Conservation (phyloP, 2,329 filamentous ascomycete genomes). For the Diaporthe longicolla region DNA sequence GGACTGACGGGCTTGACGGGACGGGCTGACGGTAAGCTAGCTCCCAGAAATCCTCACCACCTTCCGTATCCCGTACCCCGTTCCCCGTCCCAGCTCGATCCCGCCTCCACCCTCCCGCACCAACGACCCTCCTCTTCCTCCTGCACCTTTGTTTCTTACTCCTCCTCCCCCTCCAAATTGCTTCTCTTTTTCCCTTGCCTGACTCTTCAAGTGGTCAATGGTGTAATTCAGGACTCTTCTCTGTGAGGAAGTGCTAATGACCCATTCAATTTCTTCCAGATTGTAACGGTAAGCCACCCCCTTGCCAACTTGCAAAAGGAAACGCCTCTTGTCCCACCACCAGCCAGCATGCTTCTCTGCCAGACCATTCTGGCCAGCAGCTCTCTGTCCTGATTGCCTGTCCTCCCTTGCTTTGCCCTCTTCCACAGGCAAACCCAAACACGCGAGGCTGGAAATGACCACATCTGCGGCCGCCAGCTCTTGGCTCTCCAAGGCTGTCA, state of each 20-base stretch:
- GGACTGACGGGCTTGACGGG: slow-evolving; percentile 24
- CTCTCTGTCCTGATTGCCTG: not conserved
- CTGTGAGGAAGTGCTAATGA: slow-evolving; percentile 16
- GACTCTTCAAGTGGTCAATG: not conserved
- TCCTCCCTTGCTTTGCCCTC: not conserved
- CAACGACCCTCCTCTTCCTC: not conserved
- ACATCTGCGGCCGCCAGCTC: not conserved
- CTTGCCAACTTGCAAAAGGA: not conserved
- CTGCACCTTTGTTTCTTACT: not conserved
- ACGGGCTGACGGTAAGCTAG: slow-evolving; percentile 15
- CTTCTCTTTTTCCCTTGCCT: not conserved
- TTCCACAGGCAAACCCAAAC: not conserved
- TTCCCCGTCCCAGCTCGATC: slow-evolving; percentile 3
- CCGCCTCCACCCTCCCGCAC: not conserved
- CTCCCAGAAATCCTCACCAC: slow-evolving; percentile 25
- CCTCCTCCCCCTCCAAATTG: not conserved
- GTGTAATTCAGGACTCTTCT: slow-evolving; percentile 16
- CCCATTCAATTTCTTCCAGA: slow-evolving; percentile 6
- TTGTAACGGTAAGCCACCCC: slow-evolving; percentile 25
- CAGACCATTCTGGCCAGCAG: not conserved
- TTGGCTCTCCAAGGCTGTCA: not conserved
- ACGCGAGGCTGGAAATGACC: slow-evolving; percentile 1
- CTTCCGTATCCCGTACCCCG: slow-evolving; percentile 25
- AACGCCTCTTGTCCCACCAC: not conserved
- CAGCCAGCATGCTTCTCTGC: not conserved